Evolutionary conservation across 495 filamentous ascomycete species (phyloP), one percentile per base, ranked within the genome.

Genomic region (Neurospora sp.): DNA sequence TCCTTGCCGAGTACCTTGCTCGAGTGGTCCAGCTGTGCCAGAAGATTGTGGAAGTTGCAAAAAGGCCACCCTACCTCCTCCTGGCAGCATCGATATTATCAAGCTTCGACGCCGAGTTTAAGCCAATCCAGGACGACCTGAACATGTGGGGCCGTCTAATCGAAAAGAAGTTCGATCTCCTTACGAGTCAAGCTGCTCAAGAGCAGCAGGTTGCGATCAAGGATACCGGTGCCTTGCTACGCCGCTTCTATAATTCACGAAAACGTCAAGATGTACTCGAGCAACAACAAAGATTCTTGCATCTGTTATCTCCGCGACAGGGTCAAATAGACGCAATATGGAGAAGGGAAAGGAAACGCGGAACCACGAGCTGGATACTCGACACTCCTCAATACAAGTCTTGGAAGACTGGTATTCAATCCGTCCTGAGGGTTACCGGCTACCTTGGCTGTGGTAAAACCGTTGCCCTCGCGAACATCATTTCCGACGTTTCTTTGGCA

Each of bases 1-100:
- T 39, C 3, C 10, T 74, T 5, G 31, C 39, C 72, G 72, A 74
- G 44, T 74, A 74, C 40, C 72, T 74, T 42, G 7, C 40, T 70
- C 2, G 69, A 5, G 35, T 74, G 1, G 72, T 74, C 9, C 69
- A 16, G 0, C 37, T 74, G 2, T 74, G 72, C 20, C 16, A 71
- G 6, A n/a, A 71, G 31, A 59, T 71, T 4, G 0, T 74, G 1
- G 5, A 0, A 3, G 38, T 70, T n/a, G 31, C 62, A 0, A 23
- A 38, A 42, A 39, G 46, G 6, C 69, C 72, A 27, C 1, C 72
- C 1, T 20, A 23, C 4, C 8, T 41, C 0, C 27, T 27, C 27
- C 27, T 27, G 27, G 27, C 27, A 27, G 27, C 27, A 2, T 27
- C 27, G 27, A 27, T 27, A 27, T 27, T 27, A 27, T 27, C 27